Evolutionary conservation across 1,284 basidiomycete genomes (phyloP).

Genomic region (Athelia psychrophila): DNA sequence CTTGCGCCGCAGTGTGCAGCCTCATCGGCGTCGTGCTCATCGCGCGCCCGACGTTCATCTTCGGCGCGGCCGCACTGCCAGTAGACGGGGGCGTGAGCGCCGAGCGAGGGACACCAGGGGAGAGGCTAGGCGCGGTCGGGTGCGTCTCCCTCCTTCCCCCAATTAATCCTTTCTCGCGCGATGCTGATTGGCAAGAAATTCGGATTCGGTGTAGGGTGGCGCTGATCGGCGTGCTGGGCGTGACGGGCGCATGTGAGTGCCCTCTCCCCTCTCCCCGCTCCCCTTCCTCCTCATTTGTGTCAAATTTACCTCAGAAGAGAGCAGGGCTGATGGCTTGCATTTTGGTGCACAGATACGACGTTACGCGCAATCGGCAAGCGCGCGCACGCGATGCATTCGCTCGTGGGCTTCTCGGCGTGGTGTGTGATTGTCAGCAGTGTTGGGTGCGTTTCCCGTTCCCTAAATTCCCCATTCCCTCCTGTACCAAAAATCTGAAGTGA

Average conservation of each 20-base stretch:
- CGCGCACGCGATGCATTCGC: slow-evolving; percentile 72
- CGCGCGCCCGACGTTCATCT: slow-evolving; percentile 48
- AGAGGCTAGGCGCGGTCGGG: slow-evolving; percentile 53
- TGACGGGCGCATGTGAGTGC: slow-evolving; percentile 56
- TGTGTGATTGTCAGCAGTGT: slow-evolving; percentile 54
- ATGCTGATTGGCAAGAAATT: too few species aligned
- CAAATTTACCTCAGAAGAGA: too few species aligned
- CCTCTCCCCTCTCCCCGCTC: too few species aligned
- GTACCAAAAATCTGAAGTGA: neutral
- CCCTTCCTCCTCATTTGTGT: neutral
- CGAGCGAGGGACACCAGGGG: slow-evolving; percentile 32
- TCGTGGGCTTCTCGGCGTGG: slow-evolving; percentile 64
- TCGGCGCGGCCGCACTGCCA: slow-evolving; percentile 24
- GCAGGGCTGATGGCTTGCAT: too few species aligned
- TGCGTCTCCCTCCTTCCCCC: slow-evolving; percentile 12
- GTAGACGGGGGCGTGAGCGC: slow-evolving; percentile 12
- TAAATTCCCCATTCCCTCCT: too few species aligned
- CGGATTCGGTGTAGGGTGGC: slow-evolving; percentile 37
- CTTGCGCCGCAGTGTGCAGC: slow-evolving; percentile 49
- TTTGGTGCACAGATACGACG: slow-evolving; percentile 48
- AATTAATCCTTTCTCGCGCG: too few species aligned
- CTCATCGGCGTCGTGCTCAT: slow-evolving; percentile 66
- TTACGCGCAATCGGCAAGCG: slow-evolving; percentile 72
- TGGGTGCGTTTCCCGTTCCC: slow-evolving; percentile 35
- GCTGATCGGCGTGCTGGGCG: slow-evolving; percentile 57